phyloP scores from a whole-genome alignment of 2,329 filamentous ascomycete genomes.

The Ophiostoma montium region DNA sequence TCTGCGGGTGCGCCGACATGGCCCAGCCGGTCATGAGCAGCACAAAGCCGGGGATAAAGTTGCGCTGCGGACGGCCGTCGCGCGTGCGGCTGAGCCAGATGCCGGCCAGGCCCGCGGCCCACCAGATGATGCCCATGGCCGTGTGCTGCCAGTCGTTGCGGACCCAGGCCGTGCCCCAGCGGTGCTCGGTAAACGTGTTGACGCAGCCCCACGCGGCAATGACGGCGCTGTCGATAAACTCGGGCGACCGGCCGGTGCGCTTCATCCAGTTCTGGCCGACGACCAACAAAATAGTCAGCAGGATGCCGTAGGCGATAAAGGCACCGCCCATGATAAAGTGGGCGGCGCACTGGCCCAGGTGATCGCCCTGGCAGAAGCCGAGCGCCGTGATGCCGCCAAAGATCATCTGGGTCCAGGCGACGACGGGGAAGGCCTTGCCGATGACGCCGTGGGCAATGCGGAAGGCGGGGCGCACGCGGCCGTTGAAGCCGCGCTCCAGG shows the following conservation, averaged over 20 bases:
- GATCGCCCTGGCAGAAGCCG: slow-evolving; percentile 85
- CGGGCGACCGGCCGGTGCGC: slow-evolving; percentile 72
- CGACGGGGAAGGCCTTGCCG: slow-evolving; percentile 75
- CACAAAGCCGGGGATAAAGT: slow-evolving; percentile 84
- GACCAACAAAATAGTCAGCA: slow-evolving; percentile 73
- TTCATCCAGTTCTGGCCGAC: slow-evolving; percentile 82
- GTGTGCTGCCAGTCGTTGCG: slow-evolving; percentile 95
- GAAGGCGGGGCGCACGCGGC: slow-evolving; percentile 56
- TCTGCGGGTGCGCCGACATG: slow-evolving; percentile 86
- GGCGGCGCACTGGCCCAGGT: slow-evolving; percentile 80
- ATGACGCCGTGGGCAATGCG: slow-evolving; percentile 65
- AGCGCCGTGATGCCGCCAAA: slow-evolving; percentile 88
- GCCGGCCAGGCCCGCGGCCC: slow-evolving; percentile 80
- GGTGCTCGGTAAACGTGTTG: slow-evolving; percentile 96
- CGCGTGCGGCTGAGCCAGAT: slow-evolving; percentile 82
- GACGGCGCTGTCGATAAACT: slow-evolving; percentile 87
- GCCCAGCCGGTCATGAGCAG: slow-evolving; percentile 88
- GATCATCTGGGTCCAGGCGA: slow-evolving; percentile 86
- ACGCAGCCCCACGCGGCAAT: slow-evolving; percentile 94
- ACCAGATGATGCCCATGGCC: slow-evolving; percentile 99
- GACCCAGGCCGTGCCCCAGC: slow-evolving; percentile 81
- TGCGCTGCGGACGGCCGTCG: slow-evolving; percentile 75
- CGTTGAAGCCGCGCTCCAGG: slow-evolving; percentile 65
- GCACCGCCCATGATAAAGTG: slow-evolving; percentile 99
- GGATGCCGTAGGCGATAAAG: slow-evolving; percentile 85